Conservation (phyloP, 345 rosid genomes). For the Dipteronia dyeriana region DNA sequence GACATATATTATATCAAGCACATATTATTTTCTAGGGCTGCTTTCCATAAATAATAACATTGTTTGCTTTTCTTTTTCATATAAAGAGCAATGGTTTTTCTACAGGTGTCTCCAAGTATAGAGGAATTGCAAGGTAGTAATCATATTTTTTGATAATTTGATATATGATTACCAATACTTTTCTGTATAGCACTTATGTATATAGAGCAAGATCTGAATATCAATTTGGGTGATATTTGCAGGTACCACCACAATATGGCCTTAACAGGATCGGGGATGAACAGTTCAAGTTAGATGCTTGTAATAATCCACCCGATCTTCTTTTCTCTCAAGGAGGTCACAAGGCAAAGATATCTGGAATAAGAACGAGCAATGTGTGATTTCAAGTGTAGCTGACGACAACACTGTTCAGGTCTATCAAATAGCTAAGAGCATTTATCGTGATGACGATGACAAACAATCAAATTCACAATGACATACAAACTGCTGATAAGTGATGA, state of each 20-base stretch:
- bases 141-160: background rate
- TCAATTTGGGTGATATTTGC: constrained; percentile 17
- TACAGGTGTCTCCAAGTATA: constrained; percentile 66
- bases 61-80: constrained; percentile 4
- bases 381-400: too few relatives aligned
- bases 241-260: constrained; percentile 73
- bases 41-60: constrained; percentile 6
- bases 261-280: too few relatives aligned
- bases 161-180: background rate
- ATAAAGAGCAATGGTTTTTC: constrained; percentile 74
- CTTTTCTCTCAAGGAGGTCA: too few relatives aligned
- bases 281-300: too few relatives aligned
- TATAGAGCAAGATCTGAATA: background rate
- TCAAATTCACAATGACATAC: too few relatives aligned
- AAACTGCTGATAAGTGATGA: too few relatives aligned
- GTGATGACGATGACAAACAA: too few relatives aligned
- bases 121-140: constrained; percentile 66
- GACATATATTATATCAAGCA: background rate
- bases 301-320: too few relatives aligned
- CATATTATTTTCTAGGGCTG: background rate
- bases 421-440: too few relatives aligned
- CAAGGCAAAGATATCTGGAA: too few relatives aligned
- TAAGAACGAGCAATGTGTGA: too few relatives aligned
- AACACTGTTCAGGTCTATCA: too few relatives aligned
- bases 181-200: background rate